These are phyloP conservation scores for Penicillium silybi DNA, from an alignment of 495 filamentous ascomycete genomes.

Conservation along the genomic window DNA sequence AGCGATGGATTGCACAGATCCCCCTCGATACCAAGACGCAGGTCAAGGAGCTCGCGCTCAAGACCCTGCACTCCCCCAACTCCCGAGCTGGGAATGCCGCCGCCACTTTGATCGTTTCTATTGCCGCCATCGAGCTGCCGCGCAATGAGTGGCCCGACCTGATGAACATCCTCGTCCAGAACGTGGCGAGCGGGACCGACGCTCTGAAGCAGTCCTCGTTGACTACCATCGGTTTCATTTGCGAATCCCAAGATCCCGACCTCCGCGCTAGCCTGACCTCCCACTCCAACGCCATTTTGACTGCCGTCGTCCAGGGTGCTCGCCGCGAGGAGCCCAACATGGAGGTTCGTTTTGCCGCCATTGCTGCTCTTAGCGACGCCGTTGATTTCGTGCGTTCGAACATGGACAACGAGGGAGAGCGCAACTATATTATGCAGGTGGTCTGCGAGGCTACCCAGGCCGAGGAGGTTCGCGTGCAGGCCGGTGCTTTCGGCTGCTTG, in stretches of 20 bases:
- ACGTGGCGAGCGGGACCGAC: conserved; percentile 80
- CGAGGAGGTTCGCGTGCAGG: conserved; percentile 81
- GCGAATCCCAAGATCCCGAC: conserved; percentile 88
- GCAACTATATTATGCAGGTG: conserved; percentile 99
- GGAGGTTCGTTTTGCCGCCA: conserved; percentile 87
- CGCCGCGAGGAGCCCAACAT: conserved; percentile 88
- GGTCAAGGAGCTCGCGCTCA: conserved; percentile 82
- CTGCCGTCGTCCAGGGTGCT: conserved; percentile 94
- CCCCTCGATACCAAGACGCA: conserved; percentile 71
- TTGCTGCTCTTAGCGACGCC: conserved; percentile 92
- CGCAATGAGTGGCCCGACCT: conserved; percentile 93
- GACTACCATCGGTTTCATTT: conserved; percentile 94
- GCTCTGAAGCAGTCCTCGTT: conserved; percentile 91
- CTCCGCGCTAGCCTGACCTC: conserved; percentile 73
- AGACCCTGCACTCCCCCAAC: conserved; percentile 75
- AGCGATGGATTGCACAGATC: conserved; percentile 83
- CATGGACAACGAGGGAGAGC: conserved; percentile 97
- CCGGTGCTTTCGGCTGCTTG: conserved; percentile 91
- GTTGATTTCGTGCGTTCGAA: conserved; percentile 96
- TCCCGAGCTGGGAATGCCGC: conserved; percentile 79
- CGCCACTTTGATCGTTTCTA: conserved; percentile 90
- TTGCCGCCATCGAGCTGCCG: conserved; percentile 91
- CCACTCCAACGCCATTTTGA: conserved; percentile 96
- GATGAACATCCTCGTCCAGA: conserved; percentile 81
- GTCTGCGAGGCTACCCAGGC: conserved; percentile 98